Evolutionary conservation across 2,329 filamentous ascomycete genomes (phyloP), one percentile per base, ranked within the genome.

Genomic region (Ophiostoma quercus): DNA sequence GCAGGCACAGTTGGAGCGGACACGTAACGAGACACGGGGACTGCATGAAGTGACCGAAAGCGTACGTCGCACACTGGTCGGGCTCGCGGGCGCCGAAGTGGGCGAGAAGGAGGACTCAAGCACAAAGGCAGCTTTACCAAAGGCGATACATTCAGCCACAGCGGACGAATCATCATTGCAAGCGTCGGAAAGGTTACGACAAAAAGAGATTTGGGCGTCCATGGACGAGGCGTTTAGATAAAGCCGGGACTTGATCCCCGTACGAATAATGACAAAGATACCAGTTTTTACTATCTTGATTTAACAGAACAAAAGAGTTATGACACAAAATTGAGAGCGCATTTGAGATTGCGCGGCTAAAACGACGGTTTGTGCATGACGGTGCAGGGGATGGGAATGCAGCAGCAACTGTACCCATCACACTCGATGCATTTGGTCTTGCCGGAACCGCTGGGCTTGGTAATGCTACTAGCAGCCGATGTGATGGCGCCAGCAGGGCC

Each of bases 1-100:
- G 90, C 91, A 97, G 79, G 89, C 91, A 74, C 90, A 94, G 76
- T 80, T 97, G 39, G 88, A 92, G 74, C 84, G 83, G 74, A 90
- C 89, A 69, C 87, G 85, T 74, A 86, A 85, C 69, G 93, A 97
- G 79, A 92, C 93, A 0, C 83, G 87, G 43, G 86, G 85, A 3
- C 87, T 93, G 65, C 84, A 84, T 71, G 85, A 85, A 71, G 88
- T 88, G 76, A 88, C 88, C 68, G 88, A 89, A 74, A 90, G 90
- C 79, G 91, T 95, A 72, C 87, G 89, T 75, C 84, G 87, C 54
- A 84, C 94, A 70, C 84, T 97, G 71, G 87, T 88, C 71, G 90
- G 88, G 0, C 81, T 97, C 67, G 86, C 83, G 1, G 84, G 84
- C 74, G 76, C 87, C 71, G 82, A 82, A n/a, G 60, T 37, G 60